Base-by-base conservation (phyloP, 495 filamentous ascomycete species). In the Penicillium lividum region DNA sequence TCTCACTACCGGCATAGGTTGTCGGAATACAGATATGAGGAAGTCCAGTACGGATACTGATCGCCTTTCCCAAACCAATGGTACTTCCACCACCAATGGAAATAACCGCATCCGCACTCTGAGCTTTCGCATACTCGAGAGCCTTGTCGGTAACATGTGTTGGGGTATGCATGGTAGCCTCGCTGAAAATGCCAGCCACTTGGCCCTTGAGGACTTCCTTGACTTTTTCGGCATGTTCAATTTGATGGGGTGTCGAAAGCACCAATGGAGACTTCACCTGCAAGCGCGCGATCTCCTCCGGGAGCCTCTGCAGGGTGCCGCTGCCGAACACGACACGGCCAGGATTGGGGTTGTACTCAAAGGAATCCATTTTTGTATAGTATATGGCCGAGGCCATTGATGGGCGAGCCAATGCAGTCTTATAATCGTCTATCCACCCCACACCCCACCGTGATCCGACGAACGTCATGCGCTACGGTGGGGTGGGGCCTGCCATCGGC, bases 131-230 rank as follows among this genome's bases (percentile, higher is more conserved):
- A 57, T 83, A 84, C 34, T 76, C 72, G 5, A 88, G 68, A 0
- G 86, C 85, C 59, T 80, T 81, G 18, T 84, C 79, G 10, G 86
- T 89, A 59, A 88, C 72, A 58, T 85, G 68, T 8, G 82, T 80
- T 0, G 86, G 86, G 2, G 86, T 89, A 68, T 89, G 85, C 86
- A 88, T 89, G 7, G 84, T 84, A 1, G 85, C 86, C 55, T 86
- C 79, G 8, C 72, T 74, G 69, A 87, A 89, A 48, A 84, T 75
- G 3, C 85, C 85, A 1, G 80, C 81, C 7, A 83, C 69, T 45
- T 75, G 74, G 62, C 76, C 76, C 42, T 78, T 67, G 29, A 86
- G 77, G 0, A 86, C 73, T 16, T 60, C 52, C 55, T 81, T 76
- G 25, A 86, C 73, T 4, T 58, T 66, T 48, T 80, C 69, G n/a